Conservation (phyloP, 352 stramenopile genomes). For the Globisporangium viniferum region DNA sequence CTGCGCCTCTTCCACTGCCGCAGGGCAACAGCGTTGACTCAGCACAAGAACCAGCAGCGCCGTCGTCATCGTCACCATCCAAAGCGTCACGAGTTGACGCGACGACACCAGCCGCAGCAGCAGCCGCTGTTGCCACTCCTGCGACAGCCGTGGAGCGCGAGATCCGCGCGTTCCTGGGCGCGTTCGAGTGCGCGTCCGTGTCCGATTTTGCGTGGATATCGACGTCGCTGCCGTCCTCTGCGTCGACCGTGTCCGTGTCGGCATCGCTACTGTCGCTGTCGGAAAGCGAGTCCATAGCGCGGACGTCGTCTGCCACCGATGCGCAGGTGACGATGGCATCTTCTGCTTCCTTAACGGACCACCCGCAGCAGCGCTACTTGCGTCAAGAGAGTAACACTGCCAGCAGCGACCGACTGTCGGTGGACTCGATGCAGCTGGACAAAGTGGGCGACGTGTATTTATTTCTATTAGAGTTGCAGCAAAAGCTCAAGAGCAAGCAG, state of each 20-base stretch:
- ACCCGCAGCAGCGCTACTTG: background rate
- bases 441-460: conserved; percentile 17
- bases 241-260: conserved; percentile 13
- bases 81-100: background rate
- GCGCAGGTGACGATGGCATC: background rate
- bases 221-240: conserved; percentile 4
- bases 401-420: conserved; percentile 3
- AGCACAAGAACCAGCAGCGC: background rate
- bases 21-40: background rate
- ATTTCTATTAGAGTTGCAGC: conserved; percentile 24
- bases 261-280: background rate
- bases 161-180: conserved; percentile 13
- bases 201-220: conserved; percentile 11
- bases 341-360: background rate
- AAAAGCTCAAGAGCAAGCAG: conserved; percentile 19
- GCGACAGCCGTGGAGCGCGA: conserved; percentile 2
- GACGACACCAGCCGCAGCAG: background rate
- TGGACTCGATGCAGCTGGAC: conserved; percentile 12
- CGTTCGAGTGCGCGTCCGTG: conserved; percentile 12
- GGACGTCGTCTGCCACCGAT: background rate
- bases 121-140: background rate
- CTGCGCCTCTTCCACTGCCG: background rate
- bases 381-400: background rate
- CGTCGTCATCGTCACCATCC: background rate
- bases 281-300: background rate